Conservation (phyloP, 805 yeast species). For the Yarrowia yakushimensis region DNA sequence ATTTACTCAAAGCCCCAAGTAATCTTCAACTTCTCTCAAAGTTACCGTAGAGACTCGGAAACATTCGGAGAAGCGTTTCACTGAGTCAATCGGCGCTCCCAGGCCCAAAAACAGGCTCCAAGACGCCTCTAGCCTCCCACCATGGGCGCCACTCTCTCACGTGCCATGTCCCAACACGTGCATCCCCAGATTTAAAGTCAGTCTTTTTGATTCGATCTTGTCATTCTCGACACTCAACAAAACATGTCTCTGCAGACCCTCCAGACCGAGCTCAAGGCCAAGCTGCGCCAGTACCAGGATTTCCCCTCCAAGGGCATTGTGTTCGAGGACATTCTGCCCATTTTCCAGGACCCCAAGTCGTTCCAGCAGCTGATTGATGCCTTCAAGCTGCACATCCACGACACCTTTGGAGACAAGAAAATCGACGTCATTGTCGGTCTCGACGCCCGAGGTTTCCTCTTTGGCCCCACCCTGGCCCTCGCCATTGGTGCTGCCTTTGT, state of each 20-base stretch:
- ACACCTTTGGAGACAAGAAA: conserved; percentile 48
- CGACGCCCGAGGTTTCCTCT: conserved; percentile 94
- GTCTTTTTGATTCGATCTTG: neutral
- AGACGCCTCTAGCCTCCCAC: too few relatives aligned
- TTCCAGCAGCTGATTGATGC: conserved; percentile 81
- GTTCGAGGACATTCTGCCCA: conserved; percentile 95
- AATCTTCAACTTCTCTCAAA: too few relatives aligned
- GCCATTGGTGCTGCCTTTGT: conserved; percentile 86
- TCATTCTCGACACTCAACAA: neutral
- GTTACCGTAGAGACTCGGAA: too few relatives aligned
- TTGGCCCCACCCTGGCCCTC: conserved; percentile 93
- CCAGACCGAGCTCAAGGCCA: conserved; percentile 33
- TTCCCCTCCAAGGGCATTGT: conserved; percentile 91
- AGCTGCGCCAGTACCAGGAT: conserved; percentile 72
- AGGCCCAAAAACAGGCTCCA: too few relatives aligned
- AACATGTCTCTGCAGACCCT: conserved; percentile 25
- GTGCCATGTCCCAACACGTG: conserved; percentile 8
- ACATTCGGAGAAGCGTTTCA: too few relatives aligned
- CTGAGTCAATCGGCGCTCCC: neutral
- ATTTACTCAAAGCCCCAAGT: too few relatives aligned
- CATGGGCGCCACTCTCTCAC: neutral
- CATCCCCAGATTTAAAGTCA: neutral
- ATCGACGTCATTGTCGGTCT: conserved; percentile 90
- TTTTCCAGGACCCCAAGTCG: conserved; percentile 74
- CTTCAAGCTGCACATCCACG: conserved; percentile 68